phyloP scores from a whole-genome alignment of 345 rosid genomes.

The Pugionium dolabratum region DNA sequence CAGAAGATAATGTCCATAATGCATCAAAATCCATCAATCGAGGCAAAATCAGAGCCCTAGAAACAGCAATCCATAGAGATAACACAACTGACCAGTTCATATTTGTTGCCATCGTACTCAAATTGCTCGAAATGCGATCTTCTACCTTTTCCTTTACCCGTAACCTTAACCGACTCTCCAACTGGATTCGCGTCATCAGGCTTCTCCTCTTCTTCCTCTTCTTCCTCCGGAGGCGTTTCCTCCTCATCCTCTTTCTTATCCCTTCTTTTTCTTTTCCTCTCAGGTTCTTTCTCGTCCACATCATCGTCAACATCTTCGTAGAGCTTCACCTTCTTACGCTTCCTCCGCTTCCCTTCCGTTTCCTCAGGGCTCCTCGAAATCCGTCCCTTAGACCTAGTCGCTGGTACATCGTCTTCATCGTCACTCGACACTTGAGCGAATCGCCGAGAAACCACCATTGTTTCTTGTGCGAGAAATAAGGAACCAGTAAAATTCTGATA shows the following conservation, averaged over 20 bases:
- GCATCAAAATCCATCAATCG: neutral
- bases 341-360: slow-evolving; percentile 43
- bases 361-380: slow-evolving; percentile 38
- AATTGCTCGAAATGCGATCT: slow-evolving; percentile 62
- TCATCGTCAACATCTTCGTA: slow-evolving; percentile 42
- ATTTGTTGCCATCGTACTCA: slow-evolving; percentile 73
- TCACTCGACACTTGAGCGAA: slow-evolving; percentile 79
- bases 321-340: slow-evolving; percentile 61
- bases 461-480: neutral
- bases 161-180: slow-evolving; percentile 59
- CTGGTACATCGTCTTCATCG: slow-evolving; percentile 64
- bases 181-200: slow-evolving; percentile 82
- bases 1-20: neutral
- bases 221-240: slow-evolving; percentile 27
- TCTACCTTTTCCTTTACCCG: slow-evolving; percentile 77
- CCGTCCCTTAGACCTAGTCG: slow-evolving; percentile 36
- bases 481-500: too few relatives aligned
- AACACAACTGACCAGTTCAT: slow-evolving; percentile 65
- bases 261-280: slow-evolving; percentile 35
- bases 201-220: slow-evolving; percentile 57
- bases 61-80: neutral
- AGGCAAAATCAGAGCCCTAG: neutral
- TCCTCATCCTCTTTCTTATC: slow-evolving; percentile 34
- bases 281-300: slow-evolving; percentile 37
- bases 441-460: slow-evolving; percentile 62